These are phyloP conservation scores for Termitomyces eurrhizus DNA, from an alignment of 768 basidiomycete species.

Conservation along the genomic window DNA sequence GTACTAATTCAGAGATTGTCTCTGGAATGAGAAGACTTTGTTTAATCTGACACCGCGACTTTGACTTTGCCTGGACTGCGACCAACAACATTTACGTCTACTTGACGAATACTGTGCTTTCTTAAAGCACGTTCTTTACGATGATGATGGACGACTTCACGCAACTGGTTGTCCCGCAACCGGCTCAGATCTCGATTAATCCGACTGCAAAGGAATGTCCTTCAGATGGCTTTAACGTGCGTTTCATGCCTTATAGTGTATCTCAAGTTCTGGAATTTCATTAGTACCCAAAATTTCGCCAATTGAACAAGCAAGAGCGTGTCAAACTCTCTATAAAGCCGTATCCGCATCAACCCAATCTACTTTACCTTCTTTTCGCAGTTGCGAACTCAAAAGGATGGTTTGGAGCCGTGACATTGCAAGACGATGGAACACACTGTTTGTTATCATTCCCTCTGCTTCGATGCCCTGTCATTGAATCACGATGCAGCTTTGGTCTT, in stretches of 20 bases:
- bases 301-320: conserved; percentile 60
- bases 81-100: conserved; percentile 4
- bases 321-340: conserved; percentile 54
- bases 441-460: conserved; percentile 11
- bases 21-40: background rate
- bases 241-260: conserved; percentile 15
- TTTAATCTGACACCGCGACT: background rate
- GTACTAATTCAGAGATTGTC: too few relatives aligned
- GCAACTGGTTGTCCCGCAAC: conserved; percentile 32
- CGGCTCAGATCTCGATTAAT: conserved; percentile 34
- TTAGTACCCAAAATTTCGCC: conserved; percentile 47
- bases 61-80: conserved; percentile 1
- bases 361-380: conserved; percentile 48
- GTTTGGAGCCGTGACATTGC: conserved; percentile 59
- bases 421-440: conserved; percentile 36
- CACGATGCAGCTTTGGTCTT: conserved; percentile 48
- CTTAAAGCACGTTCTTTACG: background rate
- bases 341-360: conserved; percentile 40
- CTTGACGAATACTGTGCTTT: background rate
- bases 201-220: conserved; percentile 32
- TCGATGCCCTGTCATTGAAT: background rate
- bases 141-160: conserved; percentile 32
- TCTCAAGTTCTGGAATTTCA: background rate
- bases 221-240: conserved; percentile 43
- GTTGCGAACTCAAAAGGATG: conserved; percentile 59